These are phyloP conservation scores for Pseudoturritis turrita DNA, from an alignment of 345 rosid genomes.

Conservation along the genomic window DNA sequence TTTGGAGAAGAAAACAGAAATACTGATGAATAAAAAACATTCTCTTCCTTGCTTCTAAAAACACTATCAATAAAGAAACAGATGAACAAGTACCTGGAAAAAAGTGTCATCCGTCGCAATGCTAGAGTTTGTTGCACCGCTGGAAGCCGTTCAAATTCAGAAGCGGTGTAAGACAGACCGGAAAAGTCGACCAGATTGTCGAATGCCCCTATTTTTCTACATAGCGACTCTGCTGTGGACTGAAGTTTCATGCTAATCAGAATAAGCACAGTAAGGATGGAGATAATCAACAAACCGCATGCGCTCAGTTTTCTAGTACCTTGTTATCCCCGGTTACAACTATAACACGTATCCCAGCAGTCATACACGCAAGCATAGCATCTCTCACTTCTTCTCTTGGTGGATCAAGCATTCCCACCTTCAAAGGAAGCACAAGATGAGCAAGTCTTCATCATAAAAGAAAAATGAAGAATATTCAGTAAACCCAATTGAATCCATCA, in stretches of 20 bases:
- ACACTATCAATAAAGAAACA: neutral
- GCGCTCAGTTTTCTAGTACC: conserved; percentile 40
- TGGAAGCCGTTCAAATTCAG: conserved; percentile 95
- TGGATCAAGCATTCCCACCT: conserved; percentile 99
- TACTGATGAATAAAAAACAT: neutral
- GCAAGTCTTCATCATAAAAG: neutral
- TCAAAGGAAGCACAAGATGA: conserved; percentile 22
- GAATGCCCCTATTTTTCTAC: conserved; percentile 95
- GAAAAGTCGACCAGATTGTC: conserved; percentile 75
- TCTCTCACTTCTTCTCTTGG: conserved; percentile 94
- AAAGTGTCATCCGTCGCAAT: conserved; percentile 85
- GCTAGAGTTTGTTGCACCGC: conserved; percentile 80
- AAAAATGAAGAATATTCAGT: neutral
- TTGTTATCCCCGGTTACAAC: conserved; percentile 99
- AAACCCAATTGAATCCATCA: neutral
- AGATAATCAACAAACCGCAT: neutral
- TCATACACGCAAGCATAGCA: conserved; percentile 95
- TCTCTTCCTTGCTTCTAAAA: conserved; percentile 1
- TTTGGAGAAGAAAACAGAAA: conserved; percentile 18
- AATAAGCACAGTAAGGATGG: conserved; percentile 14
- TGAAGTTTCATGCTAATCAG: conserved; percentile 39
- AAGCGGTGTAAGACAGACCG: conserved; percentile 88
- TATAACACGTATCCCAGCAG: conserved; percentile 99
- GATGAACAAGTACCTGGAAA: conserved; percentile 57
- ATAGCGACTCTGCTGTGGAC: conserved; percentile 97